Percentiles rank a stretch among this genome's conserved stretches.
Conservation (phyloP, 129 eudicot species). For the Oenanthe sinensis region DNA sequence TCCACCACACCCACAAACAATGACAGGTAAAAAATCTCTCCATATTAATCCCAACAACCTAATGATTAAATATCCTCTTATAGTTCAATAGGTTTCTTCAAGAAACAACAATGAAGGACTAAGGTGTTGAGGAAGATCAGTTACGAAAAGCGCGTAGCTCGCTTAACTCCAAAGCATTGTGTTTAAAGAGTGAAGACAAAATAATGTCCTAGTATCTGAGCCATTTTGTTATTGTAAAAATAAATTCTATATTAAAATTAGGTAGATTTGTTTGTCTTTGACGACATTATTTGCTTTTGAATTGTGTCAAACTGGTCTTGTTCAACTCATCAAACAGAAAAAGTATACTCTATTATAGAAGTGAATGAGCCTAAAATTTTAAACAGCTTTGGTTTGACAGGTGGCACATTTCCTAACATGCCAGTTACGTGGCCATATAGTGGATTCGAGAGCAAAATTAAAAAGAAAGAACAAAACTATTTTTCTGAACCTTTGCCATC, state of each 20-base stretch:
- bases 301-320: not conserved
- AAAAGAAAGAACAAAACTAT: too few relatives aligned
- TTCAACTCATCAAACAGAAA: not conserved
- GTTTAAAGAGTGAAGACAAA: not conserved
- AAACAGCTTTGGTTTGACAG: not conserved
- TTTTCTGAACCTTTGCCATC: not conserved
- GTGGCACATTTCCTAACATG: not conserved
- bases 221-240: too few relatives aligned
- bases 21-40: not conserved
- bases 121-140: not conserved
- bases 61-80: not conserved
- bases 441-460: not conserved
- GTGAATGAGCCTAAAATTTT: not conserved
- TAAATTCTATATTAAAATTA: too few relatives aligned
- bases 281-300: not conserved
- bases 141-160: too few relatives aligned
- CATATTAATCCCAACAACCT: not conserved
- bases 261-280: not conserved
- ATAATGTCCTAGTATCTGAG: not conserved
- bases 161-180: too few relatives aligned
- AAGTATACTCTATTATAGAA: not conserved
- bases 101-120: not conserved
- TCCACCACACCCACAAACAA: not conserved
- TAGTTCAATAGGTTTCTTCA: not conserved
- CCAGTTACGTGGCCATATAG: not conserved